Base-by-base conservation (phyloP, 2,329 filamentous ascomycete species). In the Fusarium hainanense region DNA sequence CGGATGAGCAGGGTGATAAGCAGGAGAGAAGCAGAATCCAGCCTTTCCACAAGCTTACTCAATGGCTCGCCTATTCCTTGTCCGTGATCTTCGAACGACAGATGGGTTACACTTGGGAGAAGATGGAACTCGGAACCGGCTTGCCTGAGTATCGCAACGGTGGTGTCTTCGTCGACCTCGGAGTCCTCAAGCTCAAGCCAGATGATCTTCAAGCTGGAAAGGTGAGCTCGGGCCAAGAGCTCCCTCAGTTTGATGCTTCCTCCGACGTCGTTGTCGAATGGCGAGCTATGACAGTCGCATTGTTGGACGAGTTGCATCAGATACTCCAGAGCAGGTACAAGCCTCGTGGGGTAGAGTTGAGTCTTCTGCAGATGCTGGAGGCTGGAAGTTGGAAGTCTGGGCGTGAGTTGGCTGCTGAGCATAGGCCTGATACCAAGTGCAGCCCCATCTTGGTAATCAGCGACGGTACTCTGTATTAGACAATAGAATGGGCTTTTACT, bases 361-460 rank as follows among this genome's bases (percentile, higher is more conserved):
- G 74, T 42, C 79, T 87, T 76, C 80, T 84, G 1, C 85, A 87
- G 73, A 76, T 87, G 69, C 70, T 87, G 2, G 85, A 87, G 58
- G 85, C 85, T 7, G 85, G 85, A 1, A 84, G 82, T 3, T 87
- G 85, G 85, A 87, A 87, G 66, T 91, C 91, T 71, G 92, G 93
- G 58, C 86, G 93, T 78, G 93, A 95, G 81, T 85, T 95, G 74
- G 93, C 93, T 51, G 92, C 94, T 77, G 89, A 93, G 58, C 90
- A 88, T 46, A 85, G 93, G 60, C 93, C 93, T 18, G 91, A 92
- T 74, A 95, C 92, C 14, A 93, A 91, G 81, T 91, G 93, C 70
- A 92, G 92, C 57, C 93, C 93, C 14, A 94, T 96, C 77, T 89
- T 94, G 23, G 49, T 71, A 0, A 58, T 57, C 1, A 70, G 68